Evolutionary conservation across 345 rosid species (phyloP).

Genomic region (Hibiscus syriacus): DNA sequence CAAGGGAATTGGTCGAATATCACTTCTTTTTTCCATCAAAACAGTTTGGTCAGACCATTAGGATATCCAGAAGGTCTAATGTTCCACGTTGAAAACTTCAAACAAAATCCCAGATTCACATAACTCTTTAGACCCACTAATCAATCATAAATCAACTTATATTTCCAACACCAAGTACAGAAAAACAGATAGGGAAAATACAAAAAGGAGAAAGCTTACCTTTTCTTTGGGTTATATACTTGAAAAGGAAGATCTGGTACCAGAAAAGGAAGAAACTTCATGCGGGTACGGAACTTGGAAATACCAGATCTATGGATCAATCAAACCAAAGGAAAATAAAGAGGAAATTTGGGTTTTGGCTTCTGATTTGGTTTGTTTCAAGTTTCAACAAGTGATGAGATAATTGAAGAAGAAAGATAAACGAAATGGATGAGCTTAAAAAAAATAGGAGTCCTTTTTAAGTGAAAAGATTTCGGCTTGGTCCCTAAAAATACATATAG

Average conservation of each 20-base stretch:
- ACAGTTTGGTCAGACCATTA: slow-evolving; percentile 14
- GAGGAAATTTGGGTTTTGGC: background rate
- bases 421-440: background rate
- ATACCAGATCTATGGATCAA: slow-evolving; percentile 57
- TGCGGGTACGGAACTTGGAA: slow-evolving; percentile 16
- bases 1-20: slow-evolving; percentile 21
- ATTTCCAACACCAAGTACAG: background rate
- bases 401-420: background rate
- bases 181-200: background rate
- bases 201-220: slow-evolving; percentile 26
- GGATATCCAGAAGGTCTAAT: slow-evolving; percentile 26
- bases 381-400: slow-evolving; percentile 2
- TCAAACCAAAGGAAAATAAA: slow-evolving; percentile 12
- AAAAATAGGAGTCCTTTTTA: background rate
- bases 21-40: slow-evolving; percentile 8
- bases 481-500: background rate
- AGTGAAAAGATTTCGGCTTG: background rate
- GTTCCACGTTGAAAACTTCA: slow-evolving; percentile 24
- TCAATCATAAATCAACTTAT: slow-evolving; percentile 10
- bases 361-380: slow-evolving; percentile 2
- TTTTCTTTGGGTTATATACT: background rate
- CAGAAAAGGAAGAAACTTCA: slow-evolving; percentile 19
- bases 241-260: slow-evolving; percentile 22
- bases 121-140: slow-evolving; percentile 13
- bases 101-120: background rate